Conservation (phyloP, 108 stramenopile species). For the Cyclotella choctawhatcheeana region DNA sequence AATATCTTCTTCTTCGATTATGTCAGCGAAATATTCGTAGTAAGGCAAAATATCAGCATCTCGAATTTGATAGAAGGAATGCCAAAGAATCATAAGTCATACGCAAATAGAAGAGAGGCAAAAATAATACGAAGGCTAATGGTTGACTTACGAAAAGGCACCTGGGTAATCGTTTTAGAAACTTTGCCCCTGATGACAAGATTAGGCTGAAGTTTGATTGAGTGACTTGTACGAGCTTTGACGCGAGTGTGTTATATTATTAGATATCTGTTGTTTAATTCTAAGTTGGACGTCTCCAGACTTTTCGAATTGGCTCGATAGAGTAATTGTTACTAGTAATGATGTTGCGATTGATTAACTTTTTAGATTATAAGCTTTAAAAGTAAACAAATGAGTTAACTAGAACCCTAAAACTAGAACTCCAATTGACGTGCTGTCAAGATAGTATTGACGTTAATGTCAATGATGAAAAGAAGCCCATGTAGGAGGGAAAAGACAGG, state of each 20-base stretch:
- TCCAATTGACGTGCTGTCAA: too few species aligned
- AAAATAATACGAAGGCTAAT: background rate
- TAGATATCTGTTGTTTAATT: background rate
- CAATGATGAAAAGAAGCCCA: too few species aligned
- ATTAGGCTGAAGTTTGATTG: background rate
- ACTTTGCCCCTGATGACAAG: background rate
- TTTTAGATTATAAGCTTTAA: too few species aligned
- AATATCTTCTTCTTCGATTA: background rate
- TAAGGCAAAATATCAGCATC: conserved; percentile 18
- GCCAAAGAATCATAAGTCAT: background rate
- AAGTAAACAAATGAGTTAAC: too few species aligned
- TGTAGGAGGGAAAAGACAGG: too few species aligned
- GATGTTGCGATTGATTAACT: too few species aligned
- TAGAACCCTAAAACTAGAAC: too few species aligned
- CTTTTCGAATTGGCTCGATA: background rate
- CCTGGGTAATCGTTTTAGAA: conserved; percentile 7
- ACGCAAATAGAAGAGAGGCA: background rate
- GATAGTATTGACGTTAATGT: too few species aligned
- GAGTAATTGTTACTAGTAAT: background rate
- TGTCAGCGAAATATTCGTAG: conserved; percentile 26
- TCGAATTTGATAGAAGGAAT: background rate
- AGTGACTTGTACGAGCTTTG: too few species aligned
- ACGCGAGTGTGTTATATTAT: conserved; percentile 19
- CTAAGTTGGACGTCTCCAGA: conserved; percentile 2
- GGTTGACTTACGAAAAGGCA: conserved; percentile 20